These are phyloP conservation scores for Colletotrichum zoysiae DNA, from an alignment of 2,329 filamentous ascomycete genomes.

Conservation along the genomic window DNA sequence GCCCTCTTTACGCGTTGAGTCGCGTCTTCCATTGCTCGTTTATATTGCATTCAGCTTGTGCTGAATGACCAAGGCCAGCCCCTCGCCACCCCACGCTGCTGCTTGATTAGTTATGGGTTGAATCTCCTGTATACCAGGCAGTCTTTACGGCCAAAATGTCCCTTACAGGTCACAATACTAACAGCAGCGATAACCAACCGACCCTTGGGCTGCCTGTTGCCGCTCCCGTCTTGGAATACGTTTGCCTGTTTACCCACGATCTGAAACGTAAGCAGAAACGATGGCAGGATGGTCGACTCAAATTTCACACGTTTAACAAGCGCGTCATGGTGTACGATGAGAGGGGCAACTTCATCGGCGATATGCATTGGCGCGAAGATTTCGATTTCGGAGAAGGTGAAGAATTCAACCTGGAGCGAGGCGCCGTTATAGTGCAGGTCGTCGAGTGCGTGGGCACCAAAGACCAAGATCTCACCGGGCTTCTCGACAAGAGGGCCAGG, in stretches of 20 bases:
- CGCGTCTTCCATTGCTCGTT: constrained; percentile 3
- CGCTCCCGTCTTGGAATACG: constrained; percentile 83
- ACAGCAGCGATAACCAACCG: not conserved
- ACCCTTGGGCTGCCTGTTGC: constrained; percentile 64
- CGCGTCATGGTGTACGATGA: constrained; percentile 92
- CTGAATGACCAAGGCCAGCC: not conserved
- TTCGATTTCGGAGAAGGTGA: constrained; percentile 82
- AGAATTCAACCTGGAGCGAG: constrained; percentile 82
- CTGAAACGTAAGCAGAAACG: constrained; percentile 87
- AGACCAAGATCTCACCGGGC: constrained; percentile 81
- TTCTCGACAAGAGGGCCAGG: constrained; percentile 77
- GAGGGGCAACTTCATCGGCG: constrained; percentile 82
- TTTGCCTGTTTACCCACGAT: constrained; percentile 90
- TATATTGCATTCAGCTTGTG: not conserved
- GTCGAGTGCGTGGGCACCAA: constrained; percentile 78
- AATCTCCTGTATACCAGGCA: not conserved
- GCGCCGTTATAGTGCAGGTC: constrained; percentile 83
- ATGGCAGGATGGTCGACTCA: constrained; percentile 92
- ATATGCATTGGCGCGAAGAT: constrained; percentile 82
- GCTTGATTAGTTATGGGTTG: constrained; percentile 6
- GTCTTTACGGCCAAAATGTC: constrained; percentile 12
- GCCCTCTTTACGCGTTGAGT: not conserved
- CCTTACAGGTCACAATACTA: not conserved
- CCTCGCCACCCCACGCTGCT: not conserved
- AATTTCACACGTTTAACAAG: constrained; percentile 92